Evolutionary conservation across 1,284 basidiomycete species (phyloP), one percentile per base, ranked within the genome.

Genomic region (Takashimella tepidaria): DNA sequence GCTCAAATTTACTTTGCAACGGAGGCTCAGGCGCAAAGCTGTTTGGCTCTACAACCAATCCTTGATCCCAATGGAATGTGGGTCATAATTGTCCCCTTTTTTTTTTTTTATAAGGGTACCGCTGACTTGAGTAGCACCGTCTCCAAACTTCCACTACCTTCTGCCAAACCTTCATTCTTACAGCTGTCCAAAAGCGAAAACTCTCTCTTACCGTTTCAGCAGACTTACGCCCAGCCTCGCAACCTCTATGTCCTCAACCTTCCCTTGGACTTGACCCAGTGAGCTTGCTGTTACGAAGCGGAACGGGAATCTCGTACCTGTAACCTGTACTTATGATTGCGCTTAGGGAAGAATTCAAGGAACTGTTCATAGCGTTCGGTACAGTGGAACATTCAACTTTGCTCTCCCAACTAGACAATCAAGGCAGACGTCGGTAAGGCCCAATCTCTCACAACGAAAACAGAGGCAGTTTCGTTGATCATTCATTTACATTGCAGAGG

Each of bases 211-310:
- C 25, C 57, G 4, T 4, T 44, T 20, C 8, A 22, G n/a, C 37
- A 37, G 1, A 41, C 50, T 26, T 45, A 21, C 12, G 49, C 12
- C 12, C 53, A 47, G 16, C 67, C 69, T 0, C 58, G 72, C 41
- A 74, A 74, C 54, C 62, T 74, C 13, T 74, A 74, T 47, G 54
- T 74, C 19, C 64, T 72, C 51, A 67, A 66, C 45, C 51, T 74
- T 19, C 72, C 72, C 19, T 60, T 70, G 10, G 68, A 70, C 43
- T 56, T 73, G 24, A 67, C 67, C 12, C 67, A 70, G 72, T 73
- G 25, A 23, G 66, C 53, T 6, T 3, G 8, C n/a, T 11, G n/a
- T n/a, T n/a, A n/a, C n/a, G n/a, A n/a, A n/a, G n/a, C n/a, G n/a
- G n/a, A n/a, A n/a, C n/a, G n/a, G n/a, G n/a, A n/a, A n/a, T 20